phyloP scores from a whole-genome alignment of 371 early-diverging fungal genomes.

The Nematocida sp. region DNA sequence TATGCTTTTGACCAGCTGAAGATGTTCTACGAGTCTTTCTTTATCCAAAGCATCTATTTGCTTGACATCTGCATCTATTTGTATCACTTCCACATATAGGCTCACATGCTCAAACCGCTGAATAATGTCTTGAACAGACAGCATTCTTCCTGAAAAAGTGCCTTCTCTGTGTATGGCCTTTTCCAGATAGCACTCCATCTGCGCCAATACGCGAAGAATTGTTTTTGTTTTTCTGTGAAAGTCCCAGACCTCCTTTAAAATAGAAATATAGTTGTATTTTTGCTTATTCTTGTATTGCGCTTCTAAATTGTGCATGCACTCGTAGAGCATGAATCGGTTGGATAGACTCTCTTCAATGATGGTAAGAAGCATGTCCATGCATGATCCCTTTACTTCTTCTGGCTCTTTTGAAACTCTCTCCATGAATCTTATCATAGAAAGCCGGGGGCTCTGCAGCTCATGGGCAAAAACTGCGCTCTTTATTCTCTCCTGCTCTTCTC shows the following conservation, averaged over 20 bases:
- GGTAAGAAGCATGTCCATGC: not conserved
- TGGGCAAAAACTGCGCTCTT: not conserved
- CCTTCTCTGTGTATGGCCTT: not conserved
- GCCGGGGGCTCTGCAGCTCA: slow-evolving; percentile 21
- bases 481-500: not conserved
- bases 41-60: not conserved
- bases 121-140: not conserved
- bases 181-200: not conserved
- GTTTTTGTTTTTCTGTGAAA: slow-evolving; percentile 24
- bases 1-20: slow-evolving; percentile 3
- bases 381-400: not conserved
- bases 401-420: not conserved
- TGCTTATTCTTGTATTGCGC: not conserved
- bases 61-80: not conserved
- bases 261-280: not conserved
- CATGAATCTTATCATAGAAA: not conserved
- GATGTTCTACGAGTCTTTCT: not conserved
- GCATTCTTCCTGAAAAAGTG: too few relatives aligned
- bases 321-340: slow-evolving; percentile 22
- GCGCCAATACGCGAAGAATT: not conserved
- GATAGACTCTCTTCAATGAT: not conserved
- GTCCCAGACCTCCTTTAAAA: slow-evolving; percentile 12
- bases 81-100: not conserved
- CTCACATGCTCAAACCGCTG: not conserved
- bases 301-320: slow-evolving; percentile 27